These are phyloP conservation scores for Penicillium simplicissimum DNA, from an alignment of 495 filamentous ascomycete genomes.

Conservation along the genomic window DNA sequence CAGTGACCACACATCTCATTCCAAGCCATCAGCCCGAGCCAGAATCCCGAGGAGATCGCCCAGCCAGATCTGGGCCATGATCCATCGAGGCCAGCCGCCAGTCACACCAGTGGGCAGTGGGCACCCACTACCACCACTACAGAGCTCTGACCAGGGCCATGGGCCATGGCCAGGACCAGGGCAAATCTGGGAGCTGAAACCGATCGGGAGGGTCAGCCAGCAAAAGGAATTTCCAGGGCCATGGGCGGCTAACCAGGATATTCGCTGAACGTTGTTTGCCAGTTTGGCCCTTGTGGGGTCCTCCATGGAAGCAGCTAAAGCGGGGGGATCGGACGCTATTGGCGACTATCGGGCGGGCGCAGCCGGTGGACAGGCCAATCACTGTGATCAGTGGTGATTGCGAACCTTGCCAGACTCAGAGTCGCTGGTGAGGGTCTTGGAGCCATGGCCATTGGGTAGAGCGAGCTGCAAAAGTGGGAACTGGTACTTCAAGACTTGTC, in stretches of 20 bases:
- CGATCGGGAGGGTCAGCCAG: slow-evolving; percentile 15
- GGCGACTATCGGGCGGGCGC: slow-evolving; percentile 34
- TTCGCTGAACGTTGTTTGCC: slow-evolving; percentile 17
- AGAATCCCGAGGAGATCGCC: slow-evolving; percentile 5
- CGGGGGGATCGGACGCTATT: slow-evolving; percentile 28
- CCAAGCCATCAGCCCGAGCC: too few species aligned
- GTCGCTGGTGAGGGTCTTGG: too few species aligned
- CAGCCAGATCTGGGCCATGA: slow-evolving; percentile 6
- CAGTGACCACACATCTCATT: too few species aligned
- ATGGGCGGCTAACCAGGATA: slow-evolving; percentile 44
- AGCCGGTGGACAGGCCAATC: slow-evolving; percentile 17
- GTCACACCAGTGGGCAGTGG: too few species aligned
- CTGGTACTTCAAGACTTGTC: too few species aligned
- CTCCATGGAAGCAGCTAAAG: too few species aligned
- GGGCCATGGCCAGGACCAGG: too few species aligned
- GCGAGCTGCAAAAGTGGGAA: background rate
- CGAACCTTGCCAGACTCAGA: too few species aligned
- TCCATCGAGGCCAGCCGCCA: background rate
- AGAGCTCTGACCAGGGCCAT: too few species aligned
- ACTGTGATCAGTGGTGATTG: background rate
- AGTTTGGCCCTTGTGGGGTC: background rate
- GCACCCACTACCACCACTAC: too few species aligned
- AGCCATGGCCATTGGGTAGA: too few species aligned
- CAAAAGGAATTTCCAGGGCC: slow-evolving; percentile 33
- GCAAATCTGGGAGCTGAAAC: slow-evolving; percentile 24